A percentile compares a stretch with the other conserved stretches of the same genome.
phyloP scores from a whole-genome alignment of 306 rosid species.

The Vicia faba region DNA sequence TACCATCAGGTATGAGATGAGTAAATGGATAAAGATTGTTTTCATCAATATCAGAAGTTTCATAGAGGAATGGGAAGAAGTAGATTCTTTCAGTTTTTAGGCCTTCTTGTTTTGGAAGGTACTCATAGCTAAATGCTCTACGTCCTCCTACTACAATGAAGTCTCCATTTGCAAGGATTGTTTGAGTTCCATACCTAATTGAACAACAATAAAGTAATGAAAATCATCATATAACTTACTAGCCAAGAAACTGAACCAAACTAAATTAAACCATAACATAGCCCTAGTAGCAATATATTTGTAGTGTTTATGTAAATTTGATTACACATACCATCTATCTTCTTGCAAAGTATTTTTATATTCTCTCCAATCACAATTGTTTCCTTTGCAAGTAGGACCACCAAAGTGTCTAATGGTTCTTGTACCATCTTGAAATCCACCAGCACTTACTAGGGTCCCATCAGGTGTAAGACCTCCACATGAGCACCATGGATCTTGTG shows the following conservation, averaged over 20 bases:
- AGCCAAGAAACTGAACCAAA: no score
- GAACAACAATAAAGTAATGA: neutral
- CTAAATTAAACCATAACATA: no score
- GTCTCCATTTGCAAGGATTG: constrained; percentile 52
- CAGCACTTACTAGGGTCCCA: constrained; percentile 61
- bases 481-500: constrained; percentile 86
- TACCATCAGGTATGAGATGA: constrained; percentile 65
- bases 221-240: no score
- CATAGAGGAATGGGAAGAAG: constrained; percentile 58
- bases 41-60: constrained; percentile 80
- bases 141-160: constrained; percentile 77
- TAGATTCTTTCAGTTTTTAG: neutral
- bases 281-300: no score
- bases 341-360: constrained; percentile 41
- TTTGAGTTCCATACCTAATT: constrained; percentile 72
- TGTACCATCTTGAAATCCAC: constrained; percentile 69
- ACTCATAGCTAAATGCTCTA: constrained; percentile 64
- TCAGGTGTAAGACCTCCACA: constrained; percentile 74
- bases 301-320: no score
- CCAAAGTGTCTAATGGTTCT: constrained; percentile 50
- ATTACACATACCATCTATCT: constrained; percentile 58
- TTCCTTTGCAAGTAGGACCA: constrained; percentile 36
- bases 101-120: constrained; percentile 54
- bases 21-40: constrained; percentile 91
- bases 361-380: constrained; percentile 61